Conservation (phyloP, 2,329 filamentous ascomycete species). For the Plectosphaerella cucumerina region DNA sequence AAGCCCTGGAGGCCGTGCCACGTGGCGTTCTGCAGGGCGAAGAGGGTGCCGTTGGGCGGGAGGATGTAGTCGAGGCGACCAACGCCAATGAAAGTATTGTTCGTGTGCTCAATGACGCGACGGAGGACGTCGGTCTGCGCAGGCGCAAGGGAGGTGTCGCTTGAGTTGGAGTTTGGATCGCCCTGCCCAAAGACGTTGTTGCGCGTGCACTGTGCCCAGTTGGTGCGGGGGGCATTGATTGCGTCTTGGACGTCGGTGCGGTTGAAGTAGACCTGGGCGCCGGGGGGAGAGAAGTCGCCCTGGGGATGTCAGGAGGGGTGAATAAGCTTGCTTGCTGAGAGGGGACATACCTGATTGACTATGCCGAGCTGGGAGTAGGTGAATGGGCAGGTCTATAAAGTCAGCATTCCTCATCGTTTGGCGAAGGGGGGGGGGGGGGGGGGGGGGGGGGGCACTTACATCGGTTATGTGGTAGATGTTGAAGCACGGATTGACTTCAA, state of each 20-base stretch:
- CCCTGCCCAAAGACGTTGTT: constrained; percentile 20
- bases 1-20: constrained; percentile 65
- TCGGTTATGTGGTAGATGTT: constrained; percentile 73
- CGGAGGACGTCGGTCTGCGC: constrained; percentile 11
- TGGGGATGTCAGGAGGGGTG: background rate
- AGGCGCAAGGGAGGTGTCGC: constrained; percentile 8
- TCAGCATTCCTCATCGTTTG: background rate
- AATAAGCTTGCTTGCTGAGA: background rate
- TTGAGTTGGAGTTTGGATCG: background rate
- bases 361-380: constrained; percentile 69
- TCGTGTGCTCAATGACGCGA: constrained; percentile 24
- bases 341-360: constrained; percentile 43
- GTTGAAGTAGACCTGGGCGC: constrained; percentile 65
- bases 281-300: constrained; percentile 58
- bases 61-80: constrained; percentile 49
- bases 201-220: constrained; percentile 20
- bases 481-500: constrained; percentile 70
- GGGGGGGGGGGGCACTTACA: background rate
- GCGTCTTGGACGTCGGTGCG: constrained; percentile 65
- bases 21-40: constrained; percentile 69
- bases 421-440: too few species aligned
- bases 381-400: constrained; percentile 56
- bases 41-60: constrained; percentile 57
- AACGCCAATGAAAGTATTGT: constrained; percentile 25
- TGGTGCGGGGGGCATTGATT: constrained; percentile 54